Percentiles rank a stretch among this genome's conserved stretches.
Conservation (phyloP, 1,284 basidiomycete species). For the Ganoderma boninense region DNA sequence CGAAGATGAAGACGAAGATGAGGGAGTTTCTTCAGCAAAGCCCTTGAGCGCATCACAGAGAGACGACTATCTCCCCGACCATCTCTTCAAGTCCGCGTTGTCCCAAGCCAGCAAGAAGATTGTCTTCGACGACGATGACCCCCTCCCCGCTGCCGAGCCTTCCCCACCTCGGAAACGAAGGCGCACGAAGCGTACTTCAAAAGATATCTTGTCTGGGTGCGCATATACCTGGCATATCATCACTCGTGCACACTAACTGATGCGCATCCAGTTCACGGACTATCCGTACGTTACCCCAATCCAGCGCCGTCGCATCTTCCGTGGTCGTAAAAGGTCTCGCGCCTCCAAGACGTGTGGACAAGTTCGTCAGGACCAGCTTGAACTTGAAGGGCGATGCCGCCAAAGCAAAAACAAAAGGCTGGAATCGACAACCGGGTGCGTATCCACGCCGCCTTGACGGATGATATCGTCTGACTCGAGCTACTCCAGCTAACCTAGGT, state of each 20-base stretch:
- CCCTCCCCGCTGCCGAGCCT: conserved; percentile 11
- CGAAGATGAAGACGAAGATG: too few relatives aligned
- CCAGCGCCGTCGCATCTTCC: conserved; percentile 24
- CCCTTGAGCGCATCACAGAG: conserved; percentile 13
- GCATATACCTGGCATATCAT: conserved; percentile 16
- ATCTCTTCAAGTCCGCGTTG: conserved; percentile 45
- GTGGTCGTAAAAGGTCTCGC: conserved; percentile 31
- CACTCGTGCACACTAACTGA: not conserved
- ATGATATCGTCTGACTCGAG: too few relatives aligned
- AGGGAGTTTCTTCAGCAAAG: not conserved
- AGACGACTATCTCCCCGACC: conserved; percentile 46
- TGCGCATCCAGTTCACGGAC: conserved; percentile 38
- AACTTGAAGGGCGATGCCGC: conserved; percentile 36
- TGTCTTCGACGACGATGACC: conserved; percentile 19
- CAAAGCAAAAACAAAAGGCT: conserved; percentile 39
- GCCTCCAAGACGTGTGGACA: conserved; percentile 36
- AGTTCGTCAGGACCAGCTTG: conserved; percentile 40
- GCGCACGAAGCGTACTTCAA: conserved; percentile 32
- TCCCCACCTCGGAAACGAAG: conserved; percentile 36
- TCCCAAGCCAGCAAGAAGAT: conserved; percentile 28
- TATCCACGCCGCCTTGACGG: not conserved
- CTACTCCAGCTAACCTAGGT: conserved; percentile 37
- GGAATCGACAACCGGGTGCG: conserved; percentile 45
- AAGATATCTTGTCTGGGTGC: conserved; percentile 45
- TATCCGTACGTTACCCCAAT: conserved; percentile 41